phyloP scores from a whole-genome alignment of 306 rosid species.

The Sechiopsis laciniata region DNA sequence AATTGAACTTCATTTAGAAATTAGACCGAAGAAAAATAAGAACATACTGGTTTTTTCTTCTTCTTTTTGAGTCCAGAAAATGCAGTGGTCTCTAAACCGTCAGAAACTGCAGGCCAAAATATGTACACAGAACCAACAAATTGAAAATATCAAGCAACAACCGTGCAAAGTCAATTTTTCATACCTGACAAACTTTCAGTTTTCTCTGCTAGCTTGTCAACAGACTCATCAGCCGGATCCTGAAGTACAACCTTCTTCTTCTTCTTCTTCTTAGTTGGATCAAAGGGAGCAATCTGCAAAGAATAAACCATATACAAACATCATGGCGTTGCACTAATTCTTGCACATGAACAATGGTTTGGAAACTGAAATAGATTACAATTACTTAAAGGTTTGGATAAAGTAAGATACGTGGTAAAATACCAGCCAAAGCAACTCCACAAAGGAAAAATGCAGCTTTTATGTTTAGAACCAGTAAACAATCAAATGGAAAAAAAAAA shows the following conservation, averaged over 20 bases:
- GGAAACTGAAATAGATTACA: not conserved
- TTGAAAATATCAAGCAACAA: conserved; percentile 5
- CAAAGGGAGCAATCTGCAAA: conserved; percentile 73
- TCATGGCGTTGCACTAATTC: conserved; percentile 5
- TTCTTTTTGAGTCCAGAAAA: conserved; percentile 90
- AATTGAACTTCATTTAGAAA: not conserved
- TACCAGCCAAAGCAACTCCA: not conserved
- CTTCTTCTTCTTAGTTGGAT: conserved; percentile 95
- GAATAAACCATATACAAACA: conserved; percentile 12
- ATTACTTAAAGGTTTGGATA: not conserved
- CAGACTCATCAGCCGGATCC: conserved; percentile 58
- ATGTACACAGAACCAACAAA: conserved; percentile 5
- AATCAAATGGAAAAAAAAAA: too few species aligned
- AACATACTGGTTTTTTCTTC: conserved; percentile 81
- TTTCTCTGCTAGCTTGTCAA: conserved; percentile 71
- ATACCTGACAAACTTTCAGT: conserved; percentile 75
- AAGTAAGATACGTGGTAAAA: not conserved
- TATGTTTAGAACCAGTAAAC: not conserved
- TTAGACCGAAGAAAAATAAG: not conserved
- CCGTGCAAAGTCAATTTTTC: not conserved
- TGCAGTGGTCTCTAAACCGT: conserved; percentile 58
- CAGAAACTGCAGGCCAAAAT: conserved; percentile 58
- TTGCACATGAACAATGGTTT: not conserved
- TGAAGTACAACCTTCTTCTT: conserved; percentile 57
- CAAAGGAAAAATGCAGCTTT: not conserved